Base-by-base conservation (phyloP, 768 basidiomycete species). In the Leccinum rimulosum region DNA sequence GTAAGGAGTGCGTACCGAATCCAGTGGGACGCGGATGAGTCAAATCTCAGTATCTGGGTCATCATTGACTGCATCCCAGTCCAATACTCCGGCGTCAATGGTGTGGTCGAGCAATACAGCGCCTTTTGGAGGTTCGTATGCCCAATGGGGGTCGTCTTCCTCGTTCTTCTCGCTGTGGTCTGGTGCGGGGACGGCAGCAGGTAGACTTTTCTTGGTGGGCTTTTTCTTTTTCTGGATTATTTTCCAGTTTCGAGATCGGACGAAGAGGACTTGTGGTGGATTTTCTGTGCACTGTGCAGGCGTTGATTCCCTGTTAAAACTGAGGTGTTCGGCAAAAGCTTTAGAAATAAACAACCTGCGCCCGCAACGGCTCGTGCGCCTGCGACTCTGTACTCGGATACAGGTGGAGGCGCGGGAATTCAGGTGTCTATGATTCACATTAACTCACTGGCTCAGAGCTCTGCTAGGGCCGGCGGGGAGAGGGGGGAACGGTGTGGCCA, bases 41-140 rank as follows among this genome's bases (percentile, higher is more conserved):
- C 88, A 91, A 9, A 92, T 64, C 63, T 92, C 89, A 10, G 83
- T 65, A 59, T 90, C 82, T 0, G 76, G 70, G 28, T 86, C 79
- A 52, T 81, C 72, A 11, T 82, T 77, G 5, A 92, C 60, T 6
- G 75, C 72, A 58, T 87, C 86, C 88, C 88, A 91, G 64, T 90
- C 89, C 64, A 88, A 88, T 3, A 79, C 76, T 1, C 77, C 75
- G 2, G 8, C 60, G 58, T 86, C 81, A 14, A 74, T 73, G 25
- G 71, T 63, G 58, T 80, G 73, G 51, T 84, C 77, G n/a, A 87
- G 66, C 15, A 80, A 68, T 8, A 75, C 71, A n/a, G 79, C 74
- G 8, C 82, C 85, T 2, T 72, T 59, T 7, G 88, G 88, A 0
- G 88, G 85, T 60, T 75, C 67, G 64, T 85, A 91, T 0, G 77